Evolutionary conservation across 2,329 filamentous ascomycete species (phyloP), one percentile per base, ranked within the genome.

Genomic region (Tolypocladium paradoxum): DNA sequence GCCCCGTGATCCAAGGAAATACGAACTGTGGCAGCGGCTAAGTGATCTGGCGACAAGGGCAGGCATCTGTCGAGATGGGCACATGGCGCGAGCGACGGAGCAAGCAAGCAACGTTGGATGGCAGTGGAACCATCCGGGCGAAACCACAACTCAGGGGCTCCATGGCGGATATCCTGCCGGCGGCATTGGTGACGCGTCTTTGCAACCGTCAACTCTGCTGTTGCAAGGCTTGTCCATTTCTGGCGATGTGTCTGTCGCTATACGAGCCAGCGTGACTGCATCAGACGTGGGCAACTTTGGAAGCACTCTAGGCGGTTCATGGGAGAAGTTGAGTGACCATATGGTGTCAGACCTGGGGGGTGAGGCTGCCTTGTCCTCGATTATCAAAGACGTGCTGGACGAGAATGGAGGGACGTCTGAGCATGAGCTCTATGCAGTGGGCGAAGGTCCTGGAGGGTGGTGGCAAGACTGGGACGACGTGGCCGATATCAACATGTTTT

Each of bases 21-120:
- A 59, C 0, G 7, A 40, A 18, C 33, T 59, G 8, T 65, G 62
- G 61, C 24, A 43, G n/a, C 54, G 54, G 3, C 31, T 65, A 2
- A 49, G 55, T 29, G 31, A 48, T 4, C 8, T 64, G 14, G 49
- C 50, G 6, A 29, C n/a, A 4, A 34, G 24, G 31, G 50, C 50
- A 18, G 20, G 24, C 12, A n/a, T 33, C 9, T 31, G 46, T 34
- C 24, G 50, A 43, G 50, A 45, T 24, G 31, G 29, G 33, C 18
- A 35, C 8, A 7, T 36, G 5, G 38, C 37, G 9, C 29, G 33
- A 34, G 29, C 4, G 20, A 24, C 20, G 4, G 16, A 3, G 4
- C 24, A 22, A 11, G 12, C 24, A 8, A 35, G 18, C 6, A 24
- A 35, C 14, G 12, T 27, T 8, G 40, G 7, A 45, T 1, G 22